A percentile compares a stretch with the other conserved stretches of the same genome.
These are phyloP conservation scores for Fusarium sp. DNA, from an alignment of 2,329 filamentous ascomycete genomes.

Conservation along the genomic window DNA sequence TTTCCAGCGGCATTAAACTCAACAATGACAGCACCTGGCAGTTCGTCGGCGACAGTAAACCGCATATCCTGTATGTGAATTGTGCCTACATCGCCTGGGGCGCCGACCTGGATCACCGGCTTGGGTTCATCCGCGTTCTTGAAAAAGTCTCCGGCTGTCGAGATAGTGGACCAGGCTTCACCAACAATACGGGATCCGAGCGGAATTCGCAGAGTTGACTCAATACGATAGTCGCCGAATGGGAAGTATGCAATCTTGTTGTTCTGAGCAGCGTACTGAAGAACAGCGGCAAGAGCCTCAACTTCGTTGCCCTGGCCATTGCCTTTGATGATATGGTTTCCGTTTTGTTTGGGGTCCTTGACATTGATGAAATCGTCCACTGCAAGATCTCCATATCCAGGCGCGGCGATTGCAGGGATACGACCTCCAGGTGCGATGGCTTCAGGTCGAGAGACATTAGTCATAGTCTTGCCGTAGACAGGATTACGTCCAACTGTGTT, in stretches of 20 bases:
- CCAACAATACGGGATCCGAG: constrained; percentile 61
- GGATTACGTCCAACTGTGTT: neutral
- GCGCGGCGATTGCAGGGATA: neutral
- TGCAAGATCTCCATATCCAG: neutral
- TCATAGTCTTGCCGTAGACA: neutral
- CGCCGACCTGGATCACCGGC: constrained; percentile 70
- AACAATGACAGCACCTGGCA: constrained; percentile 72
- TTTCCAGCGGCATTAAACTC: constrained; percentile 73
- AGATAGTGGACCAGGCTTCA: constrained; percentile 61
- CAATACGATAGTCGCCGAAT: constrained; percentile 60
- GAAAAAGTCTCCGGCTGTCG: constrained; percentile 65
- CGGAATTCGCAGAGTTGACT: constrained; percentile 61
- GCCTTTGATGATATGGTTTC: constrained; percentile 59
- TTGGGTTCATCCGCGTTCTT: constrained; percentile 65
- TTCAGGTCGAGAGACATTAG: neutral
- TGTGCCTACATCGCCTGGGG: constrained; percentile 66
- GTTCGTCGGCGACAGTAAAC: constrained; percentile 69
- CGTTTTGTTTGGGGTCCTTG: neutral
- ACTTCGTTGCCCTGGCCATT: constrained; percentile 77
- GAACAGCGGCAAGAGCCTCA: constrained; percentile 37
- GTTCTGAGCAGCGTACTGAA: constrained; percentile 51
- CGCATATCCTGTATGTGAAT: constrained; percentile 75
- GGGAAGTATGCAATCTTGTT: constrained; percentile 59
- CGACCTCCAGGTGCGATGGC: neutral
- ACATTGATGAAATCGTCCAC: neutral